Base-by-base conservation (phyloP, 495 filamentous ascomycete genomes). In the Aspergillus baeticus region DNA sequence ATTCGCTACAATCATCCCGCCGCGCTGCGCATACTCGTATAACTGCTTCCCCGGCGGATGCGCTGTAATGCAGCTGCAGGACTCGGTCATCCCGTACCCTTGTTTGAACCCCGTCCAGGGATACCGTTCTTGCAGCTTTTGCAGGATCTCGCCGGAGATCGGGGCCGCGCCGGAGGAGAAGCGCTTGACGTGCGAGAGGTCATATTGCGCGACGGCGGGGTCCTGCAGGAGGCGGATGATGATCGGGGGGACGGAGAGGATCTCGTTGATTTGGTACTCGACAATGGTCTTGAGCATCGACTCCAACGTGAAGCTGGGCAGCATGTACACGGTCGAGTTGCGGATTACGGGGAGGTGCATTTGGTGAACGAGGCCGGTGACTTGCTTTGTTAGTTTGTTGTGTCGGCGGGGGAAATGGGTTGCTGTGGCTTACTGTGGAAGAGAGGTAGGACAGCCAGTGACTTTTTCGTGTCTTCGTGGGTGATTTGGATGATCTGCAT, bases 51-150 rank as follows among this genome's bases (percentile, higher is more conserved):
- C 69, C 0, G 75, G 73, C 26, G 81, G 75, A 51, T 87, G 83
- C 29, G 83, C 72, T 2, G 85, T 80, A 43, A 87, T 87, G 54
- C 82, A 84, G 17, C 72, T 76, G 61, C 81, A 86, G 11, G 78
- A 82, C 61, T 90, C 87, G 11, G 83, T 88, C 77, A 89, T 85
- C 13, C 87, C 87, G 58, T 89, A 89, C 1, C 83, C 78, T 49
- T 88, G 81, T 62, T 86, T 83, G 65, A 89, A 88, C 0, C 84
- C 83, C 11, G 81, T 84, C 26, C 78, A 67, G 4, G 84, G 81
- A 60, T 87, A 87, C 17, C 80, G 80, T 55, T 77, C 69, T 49
- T 80, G 54, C 1, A 87, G 71, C 35, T 77, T 71, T 36, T 81
- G 77, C 15, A 88, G 75, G 15, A 89, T 79, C 65, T 88, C 86